Evolutionary conservation across 148 eudicot species (phyloP), one percentile per base, ranked within the genome.

Genomic region (Rhododendron kiyosumense): DNA sequence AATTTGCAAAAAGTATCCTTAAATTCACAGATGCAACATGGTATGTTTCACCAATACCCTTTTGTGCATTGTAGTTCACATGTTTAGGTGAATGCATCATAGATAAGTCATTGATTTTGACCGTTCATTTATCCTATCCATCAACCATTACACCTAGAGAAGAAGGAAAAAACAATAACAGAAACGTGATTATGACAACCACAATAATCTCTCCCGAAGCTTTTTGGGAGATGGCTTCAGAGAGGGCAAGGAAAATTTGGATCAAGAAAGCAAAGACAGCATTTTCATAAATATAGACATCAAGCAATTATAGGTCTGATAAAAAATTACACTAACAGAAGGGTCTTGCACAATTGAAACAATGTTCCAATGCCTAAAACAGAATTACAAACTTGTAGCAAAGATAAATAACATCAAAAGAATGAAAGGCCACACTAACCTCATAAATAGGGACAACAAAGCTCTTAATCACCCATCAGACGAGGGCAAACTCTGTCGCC

Each of bases 401-500:
- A 38, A 17, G n/a, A 38, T 36, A 2, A 17, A 7, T 7, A 76
- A 14, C 38, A 76, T 36, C 26, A 5, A 34, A 48, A 30, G 24
- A 28, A 51, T 6, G 13, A 32, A 52, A 18, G 13, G 61, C 61
- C 82, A 13, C 22, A 26, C 82, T 79, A 49, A 79, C 61, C 61
- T 79, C 82, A 28, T 17, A 28, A 48, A 79, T 79, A 57, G 14
- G 61, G 34, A 30, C n/a, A 32, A 18, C 67, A 81, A 9, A 81
- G 20, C 61, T 61, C 67, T 87, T 83, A 92, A 57, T 88, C 91
- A 88, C 92, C 90, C 93, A 78, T 85, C 91, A 46, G 91, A 67
- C 77, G 86, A 89, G 69, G 87, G 89, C 61, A 83, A 79, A 49
- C 80, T 83, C 81, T 96, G 95, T 38, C 86, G 93, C 82, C 46